Conservation (phyloP, 176 grass and related monocot genomes). For the Secale cereale region DNA sequence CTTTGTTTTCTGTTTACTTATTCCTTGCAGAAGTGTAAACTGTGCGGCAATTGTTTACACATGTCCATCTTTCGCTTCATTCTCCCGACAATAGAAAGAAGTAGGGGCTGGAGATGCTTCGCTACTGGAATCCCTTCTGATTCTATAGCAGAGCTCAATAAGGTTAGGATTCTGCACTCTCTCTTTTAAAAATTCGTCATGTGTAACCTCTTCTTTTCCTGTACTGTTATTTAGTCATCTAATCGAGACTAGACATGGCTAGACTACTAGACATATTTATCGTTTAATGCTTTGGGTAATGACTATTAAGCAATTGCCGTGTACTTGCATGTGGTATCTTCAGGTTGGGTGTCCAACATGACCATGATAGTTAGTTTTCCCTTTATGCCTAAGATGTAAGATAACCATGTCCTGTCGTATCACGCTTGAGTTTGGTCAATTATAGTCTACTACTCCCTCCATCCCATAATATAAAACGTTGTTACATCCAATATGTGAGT, state of each 20-base stretch:
- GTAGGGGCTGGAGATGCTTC: slow-evolving; percentile 45
- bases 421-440: not conserved
- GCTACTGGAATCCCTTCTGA: slow-evolving; percentile 30
- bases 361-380: not conserved
- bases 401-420: not conserved
- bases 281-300: not conserved
- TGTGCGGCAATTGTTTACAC: not conserved
- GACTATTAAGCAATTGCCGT: not conserved
- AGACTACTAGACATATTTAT: not conserved
- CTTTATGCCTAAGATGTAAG: not conserved
- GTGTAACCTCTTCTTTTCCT: not conserved
- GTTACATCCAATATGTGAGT: too few species aligned
- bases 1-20: not conserved
- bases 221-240: not conserved
- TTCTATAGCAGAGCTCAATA: slow-evolving; percentile 59
- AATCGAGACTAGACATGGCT: not conserved
- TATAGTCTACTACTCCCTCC: not conserved
- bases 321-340: not conserved
- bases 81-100: slow-evolving; percentile 33
- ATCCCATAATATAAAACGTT: too few species aligned
- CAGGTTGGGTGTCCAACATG: not conserved
- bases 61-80: slow-evolving; percentile 20
- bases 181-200: not conserved
- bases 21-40: slow-evolving; percentile 20
- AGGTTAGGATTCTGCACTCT: slow-evolving; percentile 22